A percentile compares a stretch with the other conserved stretches of the same genome.
Conservation (phyloP, 176 grass and related monocot species). For the Chrysopogon serrulatus region DNA sequence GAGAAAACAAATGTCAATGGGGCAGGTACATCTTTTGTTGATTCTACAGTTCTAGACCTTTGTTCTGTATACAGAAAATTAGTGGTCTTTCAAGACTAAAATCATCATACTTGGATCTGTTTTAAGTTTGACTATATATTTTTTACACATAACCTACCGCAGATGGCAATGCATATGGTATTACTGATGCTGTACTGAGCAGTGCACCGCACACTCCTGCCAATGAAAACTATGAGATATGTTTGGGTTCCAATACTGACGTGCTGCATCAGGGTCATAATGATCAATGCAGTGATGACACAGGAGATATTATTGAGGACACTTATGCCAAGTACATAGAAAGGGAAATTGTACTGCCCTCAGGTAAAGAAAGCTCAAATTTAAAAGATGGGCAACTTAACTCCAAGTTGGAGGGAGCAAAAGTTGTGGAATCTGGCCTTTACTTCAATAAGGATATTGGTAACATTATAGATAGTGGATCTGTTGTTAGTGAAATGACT, state of each 20-base stretch:
- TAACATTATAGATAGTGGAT: background rate
- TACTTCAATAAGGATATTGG: background rate
- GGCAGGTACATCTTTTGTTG: constrained; percentile 6
- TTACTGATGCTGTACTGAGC: constrained; percentile 3
- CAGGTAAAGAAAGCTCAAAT: background rate
- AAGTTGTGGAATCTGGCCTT: background rate
- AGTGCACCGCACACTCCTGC: background rate
- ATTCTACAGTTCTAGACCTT: background rate
- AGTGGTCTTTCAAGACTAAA: background rate
- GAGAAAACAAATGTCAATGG: background rate
- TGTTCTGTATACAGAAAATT: background rate
- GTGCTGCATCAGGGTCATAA: background rate
- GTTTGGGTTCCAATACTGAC: background rate
- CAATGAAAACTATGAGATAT: background rate
- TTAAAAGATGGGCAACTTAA: constrained; percentile 19
- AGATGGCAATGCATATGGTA: background rate
- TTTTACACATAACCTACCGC: background rate
- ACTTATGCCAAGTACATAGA: background rate
- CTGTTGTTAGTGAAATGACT: background rate
- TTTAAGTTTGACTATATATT: background rate
- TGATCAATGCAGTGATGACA: background rate
- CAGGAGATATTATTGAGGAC: background rate
- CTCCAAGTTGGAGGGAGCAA: background rate
- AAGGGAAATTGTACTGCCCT: too few species aligned
- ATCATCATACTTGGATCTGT: background rate